Evolutionary conservation across 2,329 filamentous ascomycete genomes (phyloP).

Genomic region (Epichloe gansuensis): DNA sequence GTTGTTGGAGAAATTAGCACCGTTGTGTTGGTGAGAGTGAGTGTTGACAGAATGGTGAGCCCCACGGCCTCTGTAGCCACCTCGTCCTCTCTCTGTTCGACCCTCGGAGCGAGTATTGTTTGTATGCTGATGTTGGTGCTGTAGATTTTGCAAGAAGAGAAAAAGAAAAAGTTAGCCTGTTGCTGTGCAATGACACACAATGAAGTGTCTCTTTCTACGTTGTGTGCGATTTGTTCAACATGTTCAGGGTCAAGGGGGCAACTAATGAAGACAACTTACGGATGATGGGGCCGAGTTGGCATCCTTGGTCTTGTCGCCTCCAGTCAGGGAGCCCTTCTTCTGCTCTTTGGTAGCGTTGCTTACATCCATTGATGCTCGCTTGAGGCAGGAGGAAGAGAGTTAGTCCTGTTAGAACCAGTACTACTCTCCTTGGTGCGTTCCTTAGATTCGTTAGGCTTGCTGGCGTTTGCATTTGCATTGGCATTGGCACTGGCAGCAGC

Average conservation of each 20-base stretch:
- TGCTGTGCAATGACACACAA: background rate
- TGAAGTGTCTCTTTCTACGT: background rate
- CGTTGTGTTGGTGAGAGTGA: constrained; percentile 22
- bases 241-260: background rate
- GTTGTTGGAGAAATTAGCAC: constrained; percentile 21
- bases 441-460: constrained; percentile 22
- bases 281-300: constrained; percentile 17
- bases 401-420: constrained; percentile 21
- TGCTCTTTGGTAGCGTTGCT: constrained; percentile 27
- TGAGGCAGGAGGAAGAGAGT: constrained; percentile 26
- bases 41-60: constrained; percentile 26
- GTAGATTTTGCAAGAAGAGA: background rate
- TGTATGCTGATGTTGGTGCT: constrained; percentile 4
- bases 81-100: constrained; percentile 30
- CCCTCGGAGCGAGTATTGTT: constrained; percentile 24
- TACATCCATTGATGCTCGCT: constrained; percentile 33
- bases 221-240: background rate
- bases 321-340: constrained; percentile 29
- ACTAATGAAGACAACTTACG: constrained; percentile 26
- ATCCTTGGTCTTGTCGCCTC: constrained; percentile 31
- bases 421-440: constrained; percentile 25
- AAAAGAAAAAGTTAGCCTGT: background rate
- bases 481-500: constrained; percentile 9
- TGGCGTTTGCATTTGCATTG: constrained; percentile 14
- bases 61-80: constrained; percentile 34